These are phyloP conservation scores for Hirsutella rhossiliensis DNA, from an alignment of 2,329 filamentous ascomycete genomes.

Conservation along the genomic window DNA sequence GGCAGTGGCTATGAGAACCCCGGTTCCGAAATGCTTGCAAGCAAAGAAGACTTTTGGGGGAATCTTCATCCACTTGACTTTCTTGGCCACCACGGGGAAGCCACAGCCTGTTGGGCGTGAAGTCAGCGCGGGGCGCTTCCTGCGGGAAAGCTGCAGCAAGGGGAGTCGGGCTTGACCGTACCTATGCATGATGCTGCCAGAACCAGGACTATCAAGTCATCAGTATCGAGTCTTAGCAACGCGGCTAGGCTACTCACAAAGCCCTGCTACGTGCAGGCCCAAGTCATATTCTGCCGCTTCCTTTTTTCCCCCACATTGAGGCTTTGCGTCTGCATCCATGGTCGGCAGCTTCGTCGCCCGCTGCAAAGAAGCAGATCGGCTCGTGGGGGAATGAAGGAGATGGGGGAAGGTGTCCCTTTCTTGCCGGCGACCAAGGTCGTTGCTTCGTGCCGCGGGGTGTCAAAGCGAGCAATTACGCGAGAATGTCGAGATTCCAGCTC, in stretches of 20 bases:
- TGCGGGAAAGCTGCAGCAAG: neutral
- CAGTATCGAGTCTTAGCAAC: neutral
- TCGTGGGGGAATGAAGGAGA: too few relatives aligned
- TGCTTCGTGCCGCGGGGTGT: neutral
- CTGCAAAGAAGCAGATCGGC: too few relatives aligned
- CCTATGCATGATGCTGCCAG: constrained; percentile 14
- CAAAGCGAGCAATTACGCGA: neutral
- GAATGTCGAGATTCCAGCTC: neutral
- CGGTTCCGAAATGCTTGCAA: constrained; percentile 57
- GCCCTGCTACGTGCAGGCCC: constrained; percentile 14
- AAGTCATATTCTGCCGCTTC: constrained; percentile 12
- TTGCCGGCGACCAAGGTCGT: neutral
- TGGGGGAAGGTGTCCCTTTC: too few relatives aligned
- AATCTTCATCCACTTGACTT: constrained; percentile 45
- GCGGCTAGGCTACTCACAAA: constrained; percentile 13
- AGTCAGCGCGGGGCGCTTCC: neutral
- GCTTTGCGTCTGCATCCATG: constrained; percentile 7
- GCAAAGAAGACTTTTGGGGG: constrained; percentile 46
- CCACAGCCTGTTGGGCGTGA: constrained; percentile 24
- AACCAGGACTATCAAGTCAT: constrained; percentile 12
- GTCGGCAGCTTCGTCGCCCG: too few relatives aligned
- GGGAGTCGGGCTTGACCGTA: constrained; percentile 1
- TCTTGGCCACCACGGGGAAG: constrained; percentile 41
- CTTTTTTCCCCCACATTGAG: constrained; percentile 14
- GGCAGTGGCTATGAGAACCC: constrained; percentile 59